Evolutionary conservation across 352 stramenopile genomes (phyloP).

Genomic region (Phytophthora rubi): DNA sequence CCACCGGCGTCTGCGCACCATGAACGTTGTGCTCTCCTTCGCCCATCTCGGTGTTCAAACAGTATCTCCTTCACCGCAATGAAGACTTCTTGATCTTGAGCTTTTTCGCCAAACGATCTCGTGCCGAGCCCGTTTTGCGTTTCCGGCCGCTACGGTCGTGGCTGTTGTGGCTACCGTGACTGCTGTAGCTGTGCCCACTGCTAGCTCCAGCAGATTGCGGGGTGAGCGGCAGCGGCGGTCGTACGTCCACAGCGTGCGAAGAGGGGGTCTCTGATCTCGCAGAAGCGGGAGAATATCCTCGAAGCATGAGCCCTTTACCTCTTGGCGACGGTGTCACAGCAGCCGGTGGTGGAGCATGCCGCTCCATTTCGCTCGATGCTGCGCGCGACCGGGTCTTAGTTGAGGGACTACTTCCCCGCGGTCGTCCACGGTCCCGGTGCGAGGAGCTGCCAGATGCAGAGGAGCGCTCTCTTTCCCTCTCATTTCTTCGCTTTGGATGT

Average conservation of each 20-base stretch:
- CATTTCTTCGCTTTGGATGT: slow-evolving; percentile 19
- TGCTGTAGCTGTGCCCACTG: slow-evolving; percentile 35
- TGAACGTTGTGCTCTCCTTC: slow-evolving; percentile 1
- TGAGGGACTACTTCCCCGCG: slow-evolving; percentile 20
- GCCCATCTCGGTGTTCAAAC: background rate
- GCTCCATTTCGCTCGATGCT: slow-evolving; percentile 17
- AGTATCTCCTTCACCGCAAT: slow-evolving; percentile 33
- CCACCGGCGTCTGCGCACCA: slow-evolving; percentile 11
- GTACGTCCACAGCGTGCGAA: slow-evolving; percentile 39
- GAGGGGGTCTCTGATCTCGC: slow-evolving; percentile 19
- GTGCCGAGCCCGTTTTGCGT: slow-evolving; percentile 57
- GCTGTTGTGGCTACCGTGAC: slow-evolving; percentile 8
- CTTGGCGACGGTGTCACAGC: slow-evolving; percentile 37
- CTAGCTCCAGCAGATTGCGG: slow-evolving; percentile 21
- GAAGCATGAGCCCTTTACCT: slow-evolving; percentile 44
- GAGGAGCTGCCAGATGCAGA: slow-evolving; percentile 24
- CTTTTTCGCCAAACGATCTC: slow-evolving; percentile 82
- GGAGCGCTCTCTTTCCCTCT: slow-evolving; percentile 15
- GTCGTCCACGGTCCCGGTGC: slow-evolving; percentile 35
- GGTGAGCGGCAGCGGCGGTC: slow-evolving; percentile 51
- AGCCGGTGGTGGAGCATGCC: slow-evolving; percentile 11
- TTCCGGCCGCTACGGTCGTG: slow-evolving; percentile 40
- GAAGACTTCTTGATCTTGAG: slow-evolving; percentile 74
- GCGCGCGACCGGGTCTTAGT: slow-evolving; percentile 12
- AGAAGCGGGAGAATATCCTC: slow-evolving; percentile 38